Evolutionary conservation across 2,329 filamentous ascomycete species (phyloP), one percentile per base, ranked within the genome.

Genomic region (Colletotrichum magnum): DNA sequence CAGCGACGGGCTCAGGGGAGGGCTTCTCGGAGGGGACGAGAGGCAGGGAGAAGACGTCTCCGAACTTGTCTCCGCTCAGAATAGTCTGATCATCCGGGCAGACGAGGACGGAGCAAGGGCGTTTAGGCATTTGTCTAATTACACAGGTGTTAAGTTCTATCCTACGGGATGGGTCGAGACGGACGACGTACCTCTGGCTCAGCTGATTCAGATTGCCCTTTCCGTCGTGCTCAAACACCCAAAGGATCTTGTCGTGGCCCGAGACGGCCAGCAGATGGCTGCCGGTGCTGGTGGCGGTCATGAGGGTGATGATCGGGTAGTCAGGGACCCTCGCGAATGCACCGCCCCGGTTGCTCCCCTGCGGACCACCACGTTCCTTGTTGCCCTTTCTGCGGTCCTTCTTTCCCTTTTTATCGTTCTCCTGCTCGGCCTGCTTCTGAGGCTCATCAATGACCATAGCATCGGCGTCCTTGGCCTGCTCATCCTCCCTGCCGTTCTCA

Each of bases 61-160:
- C 96, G 76, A 98, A 98, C 80, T 99, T 99, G 84, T 99, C 96
- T 60, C 90, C 95, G 71, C 89, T 90, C 67, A 98, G 81, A 71
- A 99, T 93, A 9, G 90, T 93, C 51, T 86, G 85, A 71, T 89
- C 86, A 77, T 95, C 91, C 47, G 88, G 83, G 7, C 92, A 90
- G 60, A 98, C 81, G 59, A 87, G 83, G 67, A 98, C 84, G 43
- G 93, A 90, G 77, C 92, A 95, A 13, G 95, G 94, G 43, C 94
- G 90, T 83, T 98, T 98, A 47, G 94, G 94, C 93, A 98, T 97
- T 68, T 82, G 83, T 79, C 94, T 95, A 69, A 45, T 51, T n/a
- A 26, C n/a, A 58, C 16, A 59, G 43, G 7, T 41, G 52, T 73
- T 82, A 64, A 82, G 79, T 16, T 53, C 50, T 32, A 50, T 71